Percentiles rank a stretch among this genome's conserved stretches.
Evolutionary conservation across 768 basidiomycete species (phyloP).

Genomic region (Leccinellum albellum): DNA sequence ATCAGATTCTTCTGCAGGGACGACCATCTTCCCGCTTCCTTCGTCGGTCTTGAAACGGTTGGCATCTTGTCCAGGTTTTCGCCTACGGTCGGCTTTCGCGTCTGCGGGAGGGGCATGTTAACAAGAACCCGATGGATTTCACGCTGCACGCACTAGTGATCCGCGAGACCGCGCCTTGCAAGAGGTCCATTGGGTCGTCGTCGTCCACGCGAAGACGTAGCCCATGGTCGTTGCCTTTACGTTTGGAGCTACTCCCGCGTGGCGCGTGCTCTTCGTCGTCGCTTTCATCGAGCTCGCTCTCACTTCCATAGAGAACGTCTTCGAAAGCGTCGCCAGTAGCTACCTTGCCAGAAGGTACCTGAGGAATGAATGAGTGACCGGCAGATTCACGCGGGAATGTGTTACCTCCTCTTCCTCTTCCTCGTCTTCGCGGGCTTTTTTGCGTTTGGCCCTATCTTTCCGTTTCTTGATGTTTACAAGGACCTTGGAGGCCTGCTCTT

Average conservation of each 20-base stretch:
- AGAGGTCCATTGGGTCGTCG: constrained; percentile 92
- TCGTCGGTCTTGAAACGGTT: constrained; percentile 84
- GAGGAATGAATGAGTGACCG: constrained; percentile 8
- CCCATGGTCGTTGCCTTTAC: constrained; percentile 39
- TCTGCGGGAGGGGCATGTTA: constrained; percentile 31
- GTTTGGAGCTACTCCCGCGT: constrained; percentile 33
- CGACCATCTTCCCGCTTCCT: constrained; percentile 75
- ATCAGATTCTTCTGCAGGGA: constrained; percentile 55
- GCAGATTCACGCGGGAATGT: neutral
- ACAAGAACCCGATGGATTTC: neutral
- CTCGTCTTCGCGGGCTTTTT: constrained; percentile 60
- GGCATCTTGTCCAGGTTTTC: constrained; percentile 84
- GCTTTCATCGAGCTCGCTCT: constrained; percentile 79
- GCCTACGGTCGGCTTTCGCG: constrained; percentile 46
- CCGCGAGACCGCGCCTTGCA: constrained; percentile 72
- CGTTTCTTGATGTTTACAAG: constrained; percentile 92
- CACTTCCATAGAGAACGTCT: constrained; percentile 95
- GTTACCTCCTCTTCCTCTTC: constrained; percentile 54
- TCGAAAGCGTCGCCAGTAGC: constrained; percentile 88
- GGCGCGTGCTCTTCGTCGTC: constrained; percentile 49
- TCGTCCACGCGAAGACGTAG: constrained; percentile 80
- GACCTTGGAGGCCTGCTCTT: constrained; percentile 84
- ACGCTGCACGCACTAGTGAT: constrained; percentile 56
- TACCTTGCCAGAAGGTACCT: constrained; percentile 47
- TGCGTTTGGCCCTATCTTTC: constrained; percentile 89